Base-by-base conservation (phyloP, 2,329 filamentous ascomycete species). In the Hypoxylon sp. region DNA sequence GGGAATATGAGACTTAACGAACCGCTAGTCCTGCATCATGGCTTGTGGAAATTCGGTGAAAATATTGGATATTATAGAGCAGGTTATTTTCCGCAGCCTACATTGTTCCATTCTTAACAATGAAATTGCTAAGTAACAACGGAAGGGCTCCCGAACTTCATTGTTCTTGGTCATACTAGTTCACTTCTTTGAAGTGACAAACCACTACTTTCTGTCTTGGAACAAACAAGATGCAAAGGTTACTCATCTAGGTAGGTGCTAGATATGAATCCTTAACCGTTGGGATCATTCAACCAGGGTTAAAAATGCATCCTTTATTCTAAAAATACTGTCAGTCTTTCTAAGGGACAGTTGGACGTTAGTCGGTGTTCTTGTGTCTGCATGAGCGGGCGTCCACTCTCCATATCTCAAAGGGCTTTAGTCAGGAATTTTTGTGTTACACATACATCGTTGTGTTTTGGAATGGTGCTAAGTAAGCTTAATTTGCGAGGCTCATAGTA, bases 401-500 rank as follows among this genome's bases (percentile, higher is more conserved):
- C 28, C 36, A 30, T 57, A 48, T 13, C 55, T 36, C n/a, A 19
- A 30, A 30, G 11, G 3, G 53, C 28, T 17, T 21, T 25, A 17
- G 28, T 25, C 11, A 23, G 5, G 2, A 30, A 6, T 58, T 28
- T 41, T 5, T 17, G 17, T 51, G 28, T 58, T 36, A 38, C 43
- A 58, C 43, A 25, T 19, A 25, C 10, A 25, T 38, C 45, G 45
- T 49, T 38, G 11, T 17, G 48, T 32, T 34, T 30, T 43, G 30
- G 56, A 58, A 58, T 49, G 43, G 3, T 25, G 19, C 30, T 49
- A 58, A 49, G 55, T 28, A 30, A 49, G 55, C 45, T 43, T 25
- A 52, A 52, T 60, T 60, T 45, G 45, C 32, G 11, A 45, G 25
- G 34, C 19, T 34, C 45, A 32, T 38, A 30, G 46, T 58, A 38